Evolutionary conservation across 192 early-diverging fungal genomes (phyloP).

Genomic region (Coemansia sp.): DNA sequence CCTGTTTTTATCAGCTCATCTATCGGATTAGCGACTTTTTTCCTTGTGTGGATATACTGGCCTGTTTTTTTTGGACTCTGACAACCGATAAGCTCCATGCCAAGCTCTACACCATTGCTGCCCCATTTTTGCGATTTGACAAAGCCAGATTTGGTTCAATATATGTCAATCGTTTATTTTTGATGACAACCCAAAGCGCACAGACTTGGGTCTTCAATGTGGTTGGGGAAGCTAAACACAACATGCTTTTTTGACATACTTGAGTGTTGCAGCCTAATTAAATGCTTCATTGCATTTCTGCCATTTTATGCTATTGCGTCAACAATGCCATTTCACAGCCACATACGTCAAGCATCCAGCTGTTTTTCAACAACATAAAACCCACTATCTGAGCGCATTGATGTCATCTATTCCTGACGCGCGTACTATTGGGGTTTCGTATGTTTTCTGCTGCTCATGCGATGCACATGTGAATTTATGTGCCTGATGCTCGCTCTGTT

Average conservation of each 20-base stretch:
- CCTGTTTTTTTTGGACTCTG: neutral
- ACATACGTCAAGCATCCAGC: neutral
- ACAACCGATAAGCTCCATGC: neutral
- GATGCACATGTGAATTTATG: conserved; percentile 2
- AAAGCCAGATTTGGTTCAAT: too few relatives aligned
- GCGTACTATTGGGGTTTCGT: neutral
- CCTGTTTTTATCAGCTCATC: neutral
- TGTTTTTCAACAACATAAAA: neutral
- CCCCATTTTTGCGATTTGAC: neutral
- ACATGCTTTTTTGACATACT: neutral
- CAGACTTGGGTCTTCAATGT: too few relatives aligned
- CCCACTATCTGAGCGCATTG: too few relatives aligned
- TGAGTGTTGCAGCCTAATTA: neutral
- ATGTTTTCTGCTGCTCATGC: conserved; percentile 1
- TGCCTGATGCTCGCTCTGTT: neutral
- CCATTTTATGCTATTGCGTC: too few relatives aligned
- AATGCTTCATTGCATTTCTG: neutral
- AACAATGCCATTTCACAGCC: neutral
- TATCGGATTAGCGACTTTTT: neutral
- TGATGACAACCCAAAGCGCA: too few relatives aligned
- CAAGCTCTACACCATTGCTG: neutral
- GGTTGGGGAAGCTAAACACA: neutral
- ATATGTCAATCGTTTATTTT: too few relatives aligned
- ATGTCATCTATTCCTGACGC: too few relatives aligned
- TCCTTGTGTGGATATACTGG: neutral